These are phyloP conservation scores for Russula earlei DNA, from an alignment of 768 basidiomycete genomes.

Conservation along the genomic window DNA sequence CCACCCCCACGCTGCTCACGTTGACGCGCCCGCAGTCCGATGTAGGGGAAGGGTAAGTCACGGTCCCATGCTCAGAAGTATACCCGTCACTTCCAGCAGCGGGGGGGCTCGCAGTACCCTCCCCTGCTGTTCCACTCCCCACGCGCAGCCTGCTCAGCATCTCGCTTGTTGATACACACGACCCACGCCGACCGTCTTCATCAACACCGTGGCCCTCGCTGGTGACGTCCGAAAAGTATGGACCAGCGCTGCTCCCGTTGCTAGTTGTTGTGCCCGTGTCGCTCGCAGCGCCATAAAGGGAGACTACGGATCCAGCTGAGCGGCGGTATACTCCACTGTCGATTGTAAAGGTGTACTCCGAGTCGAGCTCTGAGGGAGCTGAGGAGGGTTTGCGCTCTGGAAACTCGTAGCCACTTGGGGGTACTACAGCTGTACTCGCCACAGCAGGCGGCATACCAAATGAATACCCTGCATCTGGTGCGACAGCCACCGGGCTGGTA, in stretches of 20 bases:
- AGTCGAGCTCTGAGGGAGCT: slow-evolving; percentile 2
- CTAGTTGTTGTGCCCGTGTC: slow-evolving; percentile 11
- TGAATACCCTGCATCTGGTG: slow-evolving; percentile 18
- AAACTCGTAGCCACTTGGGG: slow-evolving; percentile 11
- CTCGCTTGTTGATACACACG: slow-evolving; percentile 18
- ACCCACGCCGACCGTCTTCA: slow-evolving; percentile 16
- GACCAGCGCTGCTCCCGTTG: slow-evolving; percentile 15
- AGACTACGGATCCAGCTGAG: slow-evolving; percentile 14
- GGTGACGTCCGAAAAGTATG: slow-evolving; percentile 17
- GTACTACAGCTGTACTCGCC: background rate
- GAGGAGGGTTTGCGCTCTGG: slow-evolving; percentile 16
- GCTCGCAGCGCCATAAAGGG: slow-evolving; percentile 12
- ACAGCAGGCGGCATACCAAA: slow-evolving; percentile 10
- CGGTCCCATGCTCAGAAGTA: slow-evolving; percentile 14
- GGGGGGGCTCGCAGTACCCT: background rate
- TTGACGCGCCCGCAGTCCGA: slow-evolving; percentile 14
- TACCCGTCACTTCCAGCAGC: slow-evolving; percentile 14
- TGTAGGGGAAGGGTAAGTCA: slow-evolving; percentile 17
- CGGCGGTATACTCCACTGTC: slow-evolving; percentile 11
- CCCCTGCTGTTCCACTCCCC: slow-evolving; percentile 1
- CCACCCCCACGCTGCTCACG: background rate
- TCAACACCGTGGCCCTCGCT: slow-evolving; percentile 14
- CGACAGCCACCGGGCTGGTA: slow-evolving; percentile 3
- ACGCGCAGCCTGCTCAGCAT: slow-evolving; percentile 11
- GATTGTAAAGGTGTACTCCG: slow-evolving; percentile 3